These are phyloP conservation scores for Solanum neorickii DNA, from an alignment of 257 asterid genomes.

Conservation along the genomic window DNA sequence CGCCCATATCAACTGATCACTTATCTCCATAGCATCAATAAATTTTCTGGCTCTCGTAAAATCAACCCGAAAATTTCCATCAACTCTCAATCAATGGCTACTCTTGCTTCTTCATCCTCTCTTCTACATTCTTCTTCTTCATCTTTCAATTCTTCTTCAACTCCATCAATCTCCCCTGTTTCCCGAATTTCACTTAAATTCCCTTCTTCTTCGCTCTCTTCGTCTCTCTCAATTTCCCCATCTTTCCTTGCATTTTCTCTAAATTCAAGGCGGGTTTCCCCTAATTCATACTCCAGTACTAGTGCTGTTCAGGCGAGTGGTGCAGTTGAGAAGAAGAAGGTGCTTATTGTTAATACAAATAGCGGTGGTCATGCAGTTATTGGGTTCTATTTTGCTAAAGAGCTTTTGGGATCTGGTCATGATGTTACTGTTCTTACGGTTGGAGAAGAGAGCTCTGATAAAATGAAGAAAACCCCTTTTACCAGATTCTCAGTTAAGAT, in stretches of 20 bases:
- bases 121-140: slow-evolving; percentile 28
- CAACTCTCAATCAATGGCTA: slow-evolving; percentile 44
- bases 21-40: not conserved
- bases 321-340: slow-evolving; percentile 62
- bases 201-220: slow-evolving; percentile 30
- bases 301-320: slow-evolving; percentile 33
- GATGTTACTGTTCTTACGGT: slow-evolving; percentile 71
- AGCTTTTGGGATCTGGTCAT: slow-evolving; percentile 71
- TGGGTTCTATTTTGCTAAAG: slow-evolving; percentile 87
- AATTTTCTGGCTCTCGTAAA: slow-evolving; percentile 1
- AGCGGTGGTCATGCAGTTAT: slow-evolving; percentile 94
- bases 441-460: slow-evolving; percentile 81
- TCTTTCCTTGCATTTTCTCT: slow-evolving; percentile 17
- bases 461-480: slow-evolving; percentile 99
- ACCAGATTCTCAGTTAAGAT: slow-evolving; percentile 71
- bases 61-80: not conserved
- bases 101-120: slow-evolving; percentile 48
- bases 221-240: slow-evolving; percentile 50
- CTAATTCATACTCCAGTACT: not conserved
- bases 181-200: slow-evolving; percentile 27
- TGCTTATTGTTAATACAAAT: slow-evolving; percentile 73
- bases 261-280: slow-evolving; percentile 15
- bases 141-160: slow-evolving; percentile 24
- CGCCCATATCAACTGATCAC: not conserved
- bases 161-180: slow-evolving; percentile 28